Conservation (phyloP, 768 basidiomycete genomes). For the Boletus barrowsii region DNA sequence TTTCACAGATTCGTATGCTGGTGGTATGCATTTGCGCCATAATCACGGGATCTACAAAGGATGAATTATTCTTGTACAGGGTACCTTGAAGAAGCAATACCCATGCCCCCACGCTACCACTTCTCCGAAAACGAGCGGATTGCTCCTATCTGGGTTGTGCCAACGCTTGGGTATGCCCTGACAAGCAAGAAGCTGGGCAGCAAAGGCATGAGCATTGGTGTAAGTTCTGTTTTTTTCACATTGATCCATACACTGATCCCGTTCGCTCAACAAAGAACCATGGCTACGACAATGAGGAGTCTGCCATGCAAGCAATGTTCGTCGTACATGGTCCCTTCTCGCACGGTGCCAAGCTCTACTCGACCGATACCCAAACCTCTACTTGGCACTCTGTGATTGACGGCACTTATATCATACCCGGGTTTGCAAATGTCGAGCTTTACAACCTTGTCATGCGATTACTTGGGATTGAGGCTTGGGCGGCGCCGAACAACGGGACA, state of each 20-base stretch:
- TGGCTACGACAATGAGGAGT: slow-evolving; percentile 80
- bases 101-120: slow-evolving; percentile 79
- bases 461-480: slow-evolving; percentile 55
- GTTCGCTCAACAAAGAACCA: slow-evolving; percentile 56
- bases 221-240: slow-evolving; percentile 36
- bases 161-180: slow-evolving; percentile 75
- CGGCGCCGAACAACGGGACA: slow-evolving; percentile 74
- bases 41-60: background rate
- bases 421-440: slow-evolving; percentile 83
- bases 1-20: slow-evolving; percentile 21
- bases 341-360: slow-evolving; percentile 55
- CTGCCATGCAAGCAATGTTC: slow-evolving; percentile 85
- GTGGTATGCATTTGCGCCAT: slow-evolving; percentile 6
- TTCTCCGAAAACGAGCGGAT: slow-evolving; percentile 73
- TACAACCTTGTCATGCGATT: slow-evolving; percentile 80
- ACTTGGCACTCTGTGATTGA: slow-evolving; percentile 64
- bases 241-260: background rate
- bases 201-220: slow-evolving; percentile 69
- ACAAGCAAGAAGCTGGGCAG: slow-evolving; percentile 63
- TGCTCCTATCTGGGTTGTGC: slow-evolving; percentile 83
- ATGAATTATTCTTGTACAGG: background rate
- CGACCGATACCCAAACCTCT: slow-evolving; percentile 7
- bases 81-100: slow-evolving; percentile 10
- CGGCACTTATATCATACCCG: slow-evolving; percentile 63
- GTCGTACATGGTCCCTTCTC: slow-evolving; percentile 91